phyloP scores from a whole-genome alignment of 305 asterid species.

The Fraxinus platypoda region DNA sequence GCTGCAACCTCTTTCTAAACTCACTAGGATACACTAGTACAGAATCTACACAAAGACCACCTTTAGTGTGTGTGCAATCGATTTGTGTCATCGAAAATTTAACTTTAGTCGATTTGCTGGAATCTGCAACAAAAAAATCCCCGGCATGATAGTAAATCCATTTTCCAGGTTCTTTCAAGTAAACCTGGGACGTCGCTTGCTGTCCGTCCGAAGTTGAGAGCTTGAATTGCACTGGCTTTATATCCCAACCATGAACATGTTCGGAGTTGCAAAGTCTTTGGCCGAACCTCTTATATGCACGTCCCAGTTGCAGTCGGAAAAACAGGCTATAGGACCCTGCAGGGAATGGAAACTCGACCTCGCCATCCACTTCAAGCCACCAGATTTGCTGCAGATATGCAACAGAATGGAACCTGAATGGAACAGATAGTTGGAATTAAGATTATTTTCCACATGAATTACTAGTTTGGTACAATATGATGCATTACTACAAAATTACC shows the following conservation, averaged over 20 bases:
- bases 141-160: slow-evolving; percentile 79
- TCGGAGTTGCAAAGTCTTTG: slow-evolving; percentile 60
- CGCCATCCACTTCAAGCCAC: slow-evolving; percentile 96
- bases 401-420: slow-evolving; percentile 56
- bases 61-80: slow-evolving; percentile 92
- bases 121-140: slow-evolving; percentile 50
- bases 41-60: slow-evolving; percentile 90
- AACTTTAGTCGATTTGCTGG: slow-evolving; percentile 52
- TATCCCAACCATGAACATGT: slow-evolving; percentile 92
- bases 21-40: slow-evolving; percentile 65
- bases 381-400: slow-evolving; percentile 94
- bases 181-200: slow-evolving; percentile 65
- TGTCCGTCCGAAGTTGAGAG: slow-evolving; percentile 81
- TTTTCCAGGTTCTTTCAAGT: slow-evolving; percentile 69
- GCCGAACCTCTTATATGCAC: slow-evolving; percentile 57
- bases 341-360: slow-evolving; percentile 82
- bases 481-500: not conserved
- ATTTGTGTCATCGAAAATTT: slow-evolving; percentile 91
- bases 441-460: not conserved
- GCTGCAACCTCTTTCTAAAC: slow-evolving; percentile 45
- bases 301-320: slow-evolving; percentile 78
- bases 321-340: slow-evolving; percentile 73
- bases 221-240: slow-evolving; percentile 74
- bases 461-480: not conserved
- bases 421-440: not conserved